These are phyloP conservation scores for Boletus coccyginus DNA, from an alignment of 768 basidiomycete species.

Conservation along the genomic window DNA sequence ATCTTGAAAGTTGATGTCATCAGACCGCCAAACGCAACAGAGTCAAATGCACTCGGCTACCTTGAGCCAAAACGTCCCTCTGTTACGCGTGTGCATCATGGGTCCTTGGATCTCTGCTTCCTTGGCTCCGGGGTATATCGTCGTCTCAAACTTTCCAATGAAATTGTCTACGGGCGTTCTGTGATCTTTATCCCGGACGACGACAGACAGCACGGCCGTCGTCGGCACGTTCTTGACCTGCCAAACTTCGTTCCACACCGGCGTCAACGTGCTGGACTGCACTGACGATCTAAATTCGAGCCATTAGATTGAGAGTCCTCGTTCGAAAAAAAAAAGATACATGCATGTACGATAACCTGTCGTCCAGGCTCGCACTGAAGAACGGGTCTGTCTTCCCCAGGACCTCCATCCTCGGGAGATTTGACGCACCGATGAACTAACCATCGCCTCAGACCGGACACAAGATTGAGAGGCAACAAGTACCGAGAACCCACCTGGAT, in stretches of 20 bases:
- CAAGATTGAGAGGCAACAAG: not conserved
- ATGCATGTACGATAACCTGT: conserved; percentile 61
- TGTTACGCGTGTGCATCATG: conserved; percentile 38
- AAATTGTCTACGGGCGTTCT: conserved; percentile 55
- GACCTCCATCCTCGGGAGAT: conserved; percentile 69
- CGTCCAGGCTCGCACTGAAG: conserved; percentile 66
- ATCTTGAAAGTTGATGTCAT: conserved; percentile 40
- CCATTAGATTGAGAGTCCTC: not conserved
- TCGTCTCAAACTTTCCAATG: conserved; percentile 61
- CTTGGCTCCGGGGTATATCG: conserved; percentile 53
- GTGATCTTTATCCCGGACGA: conserved; percentile 69
- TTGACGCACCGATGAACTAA: conserved; percentile 70
- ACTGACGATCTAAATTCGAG: conserved; percentile 57
- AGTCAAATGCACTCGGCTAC: conserved; percentile 30
- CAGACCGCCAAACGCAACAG: not conserved
- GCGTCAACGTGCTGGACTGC: conserved; percentile 49
- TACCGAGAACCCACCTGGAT: conserved; percentile 43
- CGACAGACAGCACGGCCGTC: conserved; percentile 56
- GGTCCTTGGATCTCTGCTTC: conserved; percentile 62
- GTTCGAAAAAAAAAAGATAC: conserved; percentile 22
- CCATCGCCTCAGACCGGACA: conserved; percentile 3
- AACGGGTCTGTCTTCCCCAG: conserved; percentile 66
- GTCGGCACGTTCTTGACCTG: conserved; percentile 67
- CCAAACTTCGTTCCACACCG: conserved; percentile 80
- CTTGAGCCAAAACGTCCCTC: conserved; percentile 71